These are phyloP conservation scores for Parasitella parasitica DNA, from an alignment of 371 early-diverging fungal genomes.

Conservation along the genomic window DNA sequence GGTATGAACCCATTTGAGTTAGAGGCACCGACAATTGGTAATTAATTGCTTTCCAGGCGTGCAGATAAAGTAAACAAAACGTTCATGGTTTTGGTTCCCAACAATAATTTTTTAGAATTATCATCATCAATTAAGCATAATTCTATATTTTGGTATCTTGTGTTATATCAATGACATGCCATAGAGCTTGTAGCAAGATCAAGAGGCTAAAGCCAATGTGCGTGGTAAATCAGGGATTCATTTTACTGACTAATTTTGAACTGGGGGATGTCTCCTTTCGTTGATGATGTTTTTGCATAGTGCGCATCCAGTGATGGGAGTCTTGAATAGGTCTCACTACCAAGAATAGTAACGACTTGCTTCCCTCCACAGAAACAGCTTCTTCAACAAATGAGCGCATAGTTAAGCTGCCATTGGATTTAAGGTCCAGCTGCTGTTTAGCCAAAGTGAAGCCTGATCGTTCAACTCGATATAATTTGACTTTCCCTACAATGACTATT, in stretches of 20 bases:
- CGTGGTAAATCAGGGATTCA: no score
- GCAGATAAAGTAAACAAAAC: slow-evolving; percentile 18
- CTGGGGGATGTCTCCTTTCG: slow-evolving; percentile 7
- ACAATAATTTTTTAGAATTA: slow-evolving; percentile 18
- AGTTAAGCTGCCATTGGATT: background rate
- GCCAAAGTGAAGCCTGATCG: background rate
- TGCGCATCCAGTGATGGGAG: slow-evolving; percentile 8
- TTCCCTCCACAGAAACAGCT: slow-evolving; percentile 3
- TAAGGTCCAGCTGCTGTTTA: slow-evolving; percentile 6
- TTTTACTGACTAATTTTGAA: no score
- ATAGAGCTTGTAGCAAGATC: no score
- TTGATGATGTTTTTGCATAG: slow-evolving; percentile 5
- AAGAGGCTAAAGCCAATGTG: no score
- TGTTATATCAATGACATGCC: no score
- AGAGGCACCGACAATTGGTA: slow-evolving; percentile 18
- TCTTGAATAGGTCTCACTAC: slow-evolving; percentile 11
- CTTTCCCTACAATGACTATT: background rate
- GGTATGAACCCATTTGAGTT: slow-evolving; percentile 23
- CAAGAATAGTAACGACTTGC: background rate
- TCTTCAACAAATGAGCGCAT: slow-evolving; percentile 4
- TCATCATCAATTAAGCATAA: slow-evolving; percentile 7
- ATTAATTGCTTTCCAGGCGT: slow-evolving; percentile 12
- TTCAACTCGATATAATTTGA: no score
- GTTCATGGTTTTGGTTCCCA: slow-evolving; percentile 27
- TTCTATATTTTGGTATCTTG: background rate